These are phyloP conservation scores for Fusarium foetens DNA, from an alignment of 2,329 filamentous ascomycete species.

Conservation along the genomic window DNA sequence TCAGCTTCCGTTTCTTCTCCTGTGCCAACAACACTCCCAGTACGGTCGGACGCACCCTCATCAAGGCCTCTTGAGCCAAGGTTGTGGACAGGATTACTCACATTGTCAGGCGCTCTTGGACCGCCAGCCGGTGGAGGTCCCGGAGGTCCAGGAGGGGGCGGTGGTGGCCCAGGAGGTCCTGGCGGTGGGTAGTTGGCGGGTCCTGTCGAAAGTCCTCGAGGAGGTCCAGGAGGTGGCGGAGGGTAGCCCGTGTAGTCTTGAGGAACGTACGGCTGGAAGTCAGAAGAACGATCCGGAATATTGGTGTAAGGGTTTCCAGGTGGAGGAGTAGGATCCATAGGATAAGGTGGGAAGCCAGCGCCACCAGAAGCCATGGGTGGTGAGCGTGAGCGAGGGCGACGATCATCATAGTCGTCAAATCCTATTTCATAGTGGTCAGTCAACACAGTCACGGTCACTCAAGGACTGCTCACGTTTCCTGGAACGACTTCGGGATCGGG, in stretches of 20 bases:
- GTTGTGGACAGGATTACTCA: constrained; percentile 54
- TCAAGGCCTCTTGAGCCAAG: constrained; percentile 43
- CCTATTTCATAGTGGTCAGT: constrained; percentile 31
- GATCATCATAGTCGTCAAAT: constrained; percentile 50
- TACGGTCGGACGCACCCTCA: constrained; percentile 53
- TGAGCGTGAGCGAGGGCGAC: constrained; percentile 57
- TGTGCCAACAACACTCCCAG: constrained; percentile 31
- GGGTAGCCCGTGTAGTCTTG: constrained; percentile 56
- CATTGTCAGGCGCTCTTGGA: constrained; percentile 54
- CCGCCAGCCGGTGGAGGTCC: constrained; percentile 49
- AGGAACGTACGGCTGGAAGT: constrained; percentile 56
- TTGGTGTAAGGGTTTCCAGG: constrained; percentile 49
- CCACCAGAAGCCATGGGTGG: constrained; percentile 64
- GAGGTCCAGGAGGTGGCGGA: constrained; percentile 52
- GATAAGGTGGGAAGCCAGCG: constrained; percentile 58
- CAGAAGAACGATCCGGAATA: constrained; percentile 49
- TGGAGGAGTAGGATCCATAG: constrained; percentile 44
- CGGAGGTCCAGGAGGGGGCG: constrained; percentile 41
- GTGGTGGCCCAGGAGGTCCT: constrained; percentile 48
- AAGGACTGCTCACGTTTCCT: constrained; percentile 43
- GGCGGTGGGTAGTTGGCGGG: constrained; percentile 16
- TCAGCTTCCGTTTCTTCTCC: constrained; percentile 33
- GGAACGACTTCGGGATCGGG: constrained; percentile 41
- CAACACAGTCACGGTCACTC: neutral
- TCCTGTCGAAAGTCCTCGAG: constrained; percentile 21